Evolutionary conservation across 1,284 basidiomycete genomes (phyloP), one percentile per base, ranked within the genome.

Genomic region (Farysia itapuensis): DNA sequence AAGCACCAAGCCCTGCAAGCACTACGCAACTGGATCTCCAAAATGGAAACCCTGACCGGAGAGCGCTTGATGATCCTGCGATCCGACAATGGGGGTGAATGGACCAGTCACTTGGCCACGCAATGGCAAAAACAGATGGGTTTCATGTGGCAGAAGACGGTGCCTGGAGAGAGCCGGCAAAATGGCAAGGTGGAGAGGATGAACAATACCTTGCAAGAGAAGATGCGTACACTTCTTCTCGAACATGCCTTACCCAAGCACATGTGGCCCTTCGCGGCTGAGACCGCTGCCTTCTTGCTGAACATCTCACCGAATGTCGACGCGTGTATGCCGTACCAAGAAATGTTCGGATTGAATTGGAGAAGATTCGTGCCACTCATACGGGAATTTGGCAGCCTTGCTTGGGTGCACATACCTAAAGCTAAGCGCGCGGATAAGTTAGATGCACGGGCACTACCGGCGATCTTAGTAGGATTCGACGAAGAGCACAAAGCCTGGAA

Each of bases 381-480:
- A 43, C 15, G 26, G 11, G 26, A 30, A n/a, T 40, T 40, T 30
- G 38, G 38, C 13, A 30, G 38, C 20, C 20, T 40, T 21, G 38
- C 38, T 19, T 40, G 38, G 38, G 28, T 40, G 16, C 29, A 20
- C 21, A 19, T 35, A 8, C 34, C 34, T 14, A 19, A 40, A 29
- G 12, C 9, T 5, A 6, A 19, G 20, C 18, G 20, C 9, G 8
- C 5, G 6, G 16, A 22, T 19, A 19, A 29, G 20, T 9, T 5
- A 14, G 18, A 13, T 20, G 25, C 25, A 21, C 16, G 28, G 13
- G 6, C 25, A 23, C 9, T 25, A 2, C 22, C 35, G 26, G 23
- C 9, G 21, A 37, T 37, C 22, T 15, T 9, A 24, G n/a, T 37
- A 24, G 35, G 35, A 25, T 37, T 24, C 15, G 19, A 37, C 19